These are phyloP conservation scores for Gracilaria vermiculophylla DNA, from an alignment of 23 red algal species.

Conservation along the genomic window DNA sequence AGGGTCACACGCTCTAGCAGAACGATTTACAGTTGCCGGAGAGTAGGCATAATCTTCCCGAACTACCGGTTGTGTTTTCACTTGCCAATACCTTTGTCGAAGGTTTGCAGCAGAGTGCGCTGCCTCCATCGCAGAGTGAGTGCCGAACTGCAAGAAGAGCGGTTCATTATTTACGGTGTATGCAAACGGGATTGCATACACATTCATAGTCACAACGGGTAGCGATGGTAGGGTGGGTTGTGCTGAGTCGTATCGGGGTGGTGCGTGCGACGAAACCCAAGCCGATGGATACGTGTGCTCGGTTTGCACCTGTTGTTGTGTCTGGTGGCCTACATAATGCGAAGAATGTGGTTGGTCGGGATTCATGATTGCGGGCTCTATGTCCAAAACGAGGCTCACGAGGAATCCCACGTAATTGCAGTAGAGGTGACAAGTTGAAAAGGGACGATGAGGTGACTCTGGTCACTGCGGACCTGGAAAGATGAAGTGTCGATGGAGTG, in stretches of 20 bases:
- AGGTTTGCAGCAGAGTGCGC: not conserved
- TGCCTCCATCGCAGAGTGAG: constrained; percentile 2
- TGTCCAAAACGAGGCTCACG: not conserved
- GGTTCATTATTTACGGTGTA: constrained; percentile 48
- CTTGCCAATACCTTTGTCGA: constrained; percentile 23
- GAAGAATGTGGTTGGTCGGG: constrained; percentile 1
- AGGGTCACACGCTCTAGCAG: not conserved
- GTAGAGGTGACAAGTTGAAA: not conserved
- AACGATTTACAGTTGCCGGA: not conserved
- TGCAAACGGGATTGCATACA: constrained; percentile 19
- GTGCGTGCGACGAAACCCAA: not conserved
- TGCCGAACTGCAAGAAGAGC: constrained; percentile 32
- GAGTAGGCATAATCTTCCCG: not conserved
- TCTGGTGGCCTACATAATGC: not conserved
- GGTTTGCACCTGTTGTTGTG: not conserved
- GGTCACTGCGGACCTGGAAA: not conserved
- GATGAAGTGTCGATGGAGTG: not conserved
- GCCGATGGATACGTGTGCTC: not conserved
- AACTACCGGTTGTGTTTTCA: not conserved
- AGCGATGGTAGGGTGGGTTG: not conserved
- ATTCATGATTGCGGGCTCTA: not conserved
- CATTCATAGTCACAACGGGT: constrained; percentile 6
- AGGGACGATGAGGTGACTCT: not conserved
- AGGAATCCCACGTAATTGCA: not conserved
- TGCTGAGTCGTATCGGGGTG: not conserved